phyloP scores from a whole-genome alignment of 2,329 filamentous ascomycete species.

The Nothophaeocryptopus gaeumannii region DNA sequence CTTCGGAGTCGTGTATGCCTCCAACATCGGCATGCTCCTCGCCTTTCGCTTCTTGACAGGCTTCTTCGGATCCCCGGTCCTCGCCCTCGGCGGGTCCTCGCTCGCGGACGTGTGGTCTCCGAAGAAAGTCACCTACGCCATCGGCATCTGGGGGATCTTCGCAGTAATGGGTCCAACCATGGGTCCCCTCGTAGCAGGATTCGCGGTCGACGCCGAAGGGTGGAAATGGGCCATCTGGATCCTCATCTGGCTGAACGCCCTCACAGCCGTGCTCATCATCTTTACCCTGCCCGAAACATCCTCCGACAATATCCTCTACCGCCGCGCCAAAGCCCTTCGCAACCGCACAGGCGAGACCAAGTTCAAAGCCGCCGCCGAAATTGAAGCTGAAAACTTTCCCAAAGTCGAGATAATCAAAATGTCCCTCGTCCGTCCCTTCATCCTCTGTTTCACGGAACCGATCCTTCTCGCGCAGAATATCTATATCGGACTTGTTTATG shows the following conservation, averaged over 20 bases:
- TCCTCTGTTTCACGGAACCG: slow-evolving; percentile 39
- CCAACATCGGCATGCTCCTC: slow-evolving; percentile 52
- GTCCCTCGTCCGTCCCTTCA: slow-evolving; percentile 41
- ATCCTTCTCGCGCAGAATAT: slow-evolving; percentile 40
- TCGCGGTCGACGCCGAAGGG: slow-evolving; percentile 53
- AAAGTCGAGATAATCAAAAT: slow-evolving; percentile 38
- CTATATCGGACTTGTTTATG: slow-evolving; percentile 42
- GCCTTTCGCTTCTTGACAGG: slow-evolving; percentile 52
- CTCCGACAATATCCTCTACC: slow-evolving; percentile 39
- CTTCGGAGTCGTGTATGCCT: slow-evolving; percentile 45
- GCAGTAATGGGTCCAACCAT: slow-evolving; percentile 38
- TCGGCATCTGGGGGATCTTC: slow-evolving; percentile 38
- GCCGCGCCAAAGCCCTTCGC: slow-evolving; percentile 37
- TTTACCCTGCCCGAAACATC: slow-evolving; percentile 39
- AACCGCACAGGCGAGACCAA: slow-evolving; percentile 36
- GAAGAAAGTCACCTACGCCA: slow-evolving; percentile 35
- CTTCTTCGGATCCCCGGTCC: slow-evolving; percentile 46
- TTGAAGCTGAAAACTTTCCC: slow-evolving; percentile 34
- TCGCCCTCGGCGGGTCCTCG: slow-evolving; percentile 45
- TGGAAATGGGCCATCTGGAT: slow-evolving; percentile 59
- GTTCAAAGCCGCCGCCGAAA: slow-evolving; percentile 38
- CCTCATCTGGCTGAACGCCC: slow-evolving; percentile 31
- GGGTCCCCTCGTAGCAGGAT: slow-evolving; percentile 45
- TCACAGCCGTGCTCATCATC: slow-evolving; percentile 34
- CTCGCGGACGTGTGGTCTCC: slow-evolving; percentile 42